Base-by-base conservation (phyloP, 176 grass and related monocot species). In the sorghum (Sorghum bicolor) region DNA sequence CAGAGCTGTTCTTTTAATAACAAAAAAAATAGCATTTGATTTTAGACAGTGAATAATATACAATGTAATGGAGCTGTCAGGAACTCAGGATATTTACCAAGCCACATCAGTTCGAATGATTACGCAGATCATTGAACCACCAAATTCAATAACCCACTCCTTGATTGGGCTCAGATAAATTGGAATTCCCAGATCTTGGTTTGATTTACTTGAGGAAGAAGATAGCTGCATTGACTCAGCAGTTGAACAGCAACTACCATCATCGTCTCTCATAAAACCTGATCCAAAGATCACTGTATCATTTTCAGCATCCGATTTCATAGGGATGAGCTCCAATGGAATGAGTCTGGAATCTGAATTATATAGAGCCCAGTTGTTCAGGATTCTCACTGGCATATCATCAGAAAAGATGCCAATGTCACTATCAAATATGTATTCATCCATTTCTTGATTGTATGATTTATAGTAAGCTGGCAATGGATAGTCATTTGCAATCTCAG, bases 61-160 rank as follows among this genome's bases (percentile, higher is more conserved):
- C 0, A 61, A 67, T 58, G 47, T 25, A 75, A 57, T 32, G 43
- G 16, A 57, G 55, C 6, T 47, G 17, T 15, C 6, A 81, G n/a
- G n/a, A n/a, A n/a, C n/a, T n/a, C n/a, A n/a, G 53, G 55, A 61
- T 69, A 69, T 10, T 80, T 94, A 92, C 90, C 90, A 92, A 44
- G 93, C 90, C 19, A 86, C 67, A 9, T 92, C 90, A 57, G 88
- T 95, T 53, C 86, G 68, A 68, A 95, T 86, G 50, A 72, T 79
- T 48, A 89, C 68, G 45, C 85, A 92, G 50, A 92, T 80, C 80
- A 92, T 89, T 37, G 88, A 76, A 78, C 80, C 83, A 19, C 93
- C 88, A 85, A 91, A 96, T 29, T 96, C 90, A 39, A 96, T 78
- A 87, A 96, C 57, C 90, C 90, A 96, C 61, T 92, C 90, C 72